A percentile compares a stretch with the other conserved stretches of the same genome.
These are phyloP conservation scores for Eutrema heterophyllum DNA, from an alignment of 345 rosid genomes.

Conservation along the genomic window DNA sequence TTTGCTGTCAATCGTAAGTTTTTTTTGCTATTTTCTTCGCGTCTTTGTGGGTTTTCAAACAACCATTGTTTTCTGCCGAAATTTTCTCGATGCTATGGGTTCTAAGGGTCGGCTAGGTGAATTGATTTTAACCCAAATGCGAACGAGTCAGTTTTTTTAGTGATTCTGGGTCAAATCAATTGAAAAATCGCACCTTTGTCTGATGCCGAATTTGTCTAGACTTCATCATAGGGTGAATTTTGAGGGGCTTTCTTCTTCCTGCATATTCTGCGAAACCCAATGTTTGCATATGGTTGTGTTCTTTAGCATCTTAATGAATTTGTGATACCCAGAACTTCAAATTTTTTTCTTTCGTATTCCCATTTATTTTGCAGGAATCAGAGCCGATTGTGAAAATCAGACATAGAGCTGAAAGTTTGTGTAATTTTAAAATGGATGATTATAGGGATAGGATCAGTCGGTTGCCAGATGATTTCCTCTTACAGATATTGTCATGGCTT, in stretches of 20 bases:
- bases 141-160: not conserved
- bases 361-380: not conserved
- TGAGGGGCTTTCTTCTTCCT: not conserved
- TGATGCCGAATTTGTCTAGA: not conserved
- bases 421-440: not conserved
- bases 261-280: not conserved
- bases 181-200: not conserved
- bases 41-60: not conserved
- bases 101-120: not conserved
- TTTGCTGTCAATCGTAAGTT: slow-evolving; percentile 1
- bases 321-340: not conserved
- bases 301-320: not conserved
- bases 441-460: slow-evolving; percentile 21
- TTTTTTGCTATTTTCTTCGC: not conserved
- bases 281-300: not conserved
- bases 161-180: not conserved
- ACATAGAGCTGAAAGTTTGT: not conserved
- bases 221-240: not conserved
- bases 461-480: slow-evolving; percentile 30
- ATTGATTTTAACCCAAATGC: slow-evolving; percentile 3
- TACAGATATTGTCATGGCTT: slow-evolving; percentile 24
- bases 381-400: not conserved
- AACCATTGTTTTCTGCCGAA: not conserved
- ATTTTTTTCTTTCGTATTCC: not conserved
- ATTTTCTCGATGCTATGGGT: not conserved